These are phyloP conservation scores for Monosporozyma siamensis DNA, from an alignment of 805 yeast species.

Conservation along the genomic window DNA sequence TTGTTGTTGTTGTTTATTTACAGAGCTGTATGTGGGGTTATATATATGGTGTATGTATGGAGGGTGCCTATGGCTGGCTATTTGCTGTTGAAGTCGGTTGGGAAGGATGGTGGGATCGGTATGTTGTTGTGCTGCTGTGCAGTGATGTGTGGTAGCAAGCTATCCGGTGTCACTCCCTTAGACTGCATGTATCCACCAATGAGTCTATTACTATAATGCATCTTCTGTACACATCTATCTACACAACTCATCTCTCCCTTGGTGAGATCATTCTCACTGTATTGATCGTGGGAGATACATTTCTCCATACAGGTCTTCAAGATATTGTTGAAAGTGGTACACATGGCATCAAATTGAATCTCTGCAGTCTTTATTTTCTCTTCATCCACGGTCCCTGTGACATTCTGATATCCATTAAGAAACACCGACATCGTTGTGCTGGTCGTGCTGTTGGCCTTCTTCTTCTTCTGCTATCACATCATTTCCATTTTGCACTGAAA, in stretches of 20 bases:
- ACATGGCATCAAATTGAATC: constrained; percentile 59
- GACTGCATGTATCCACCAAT: constrained; percentile 46
- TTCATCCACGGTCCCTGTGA: constrained; percentile 41
- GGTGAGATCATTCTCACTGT: constrained; percentile 73
- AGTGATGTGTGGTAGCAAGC: constrained; percentile 32
- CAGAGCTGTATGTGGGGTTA: no score
- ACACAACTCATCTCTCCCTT: constrained; percentile 79
- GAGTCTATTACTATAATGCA: constrained; percentile 58
- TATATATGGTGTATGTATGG: no score
- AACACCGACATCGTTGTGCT: constrained; percentile 49
- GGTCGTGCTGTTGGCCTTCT: no score
- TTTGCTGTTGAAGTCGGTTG: no score
- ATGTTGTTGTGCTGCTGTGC: background rate
- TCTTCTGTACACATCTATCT: constrained; percentile 81
- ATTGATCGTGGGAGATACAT: constrained; percentile 70
- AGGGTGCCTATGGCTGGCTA: no score
- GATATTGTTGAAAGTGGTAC: constrained; percentile 45
- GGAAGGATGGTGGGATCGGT: background rate
- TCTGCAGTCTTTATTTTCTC: constrained; percentile 55
- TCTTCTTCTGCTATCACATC: background rate
- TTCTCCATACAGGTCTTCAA: constrained; percentile 57
- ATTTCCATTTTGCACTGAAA: background rate
- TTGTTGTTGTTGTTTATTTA: no score
- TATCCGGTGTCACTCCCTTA: constrained; percentile 39
- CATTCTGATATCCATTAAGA: constrained; percentile 29